These are phyloP conservation scores for Colletotrichum tabaci DNA, from an alignment of 2,329 filamentous ascomycete species.

Conservation along the genomic window DNA sequence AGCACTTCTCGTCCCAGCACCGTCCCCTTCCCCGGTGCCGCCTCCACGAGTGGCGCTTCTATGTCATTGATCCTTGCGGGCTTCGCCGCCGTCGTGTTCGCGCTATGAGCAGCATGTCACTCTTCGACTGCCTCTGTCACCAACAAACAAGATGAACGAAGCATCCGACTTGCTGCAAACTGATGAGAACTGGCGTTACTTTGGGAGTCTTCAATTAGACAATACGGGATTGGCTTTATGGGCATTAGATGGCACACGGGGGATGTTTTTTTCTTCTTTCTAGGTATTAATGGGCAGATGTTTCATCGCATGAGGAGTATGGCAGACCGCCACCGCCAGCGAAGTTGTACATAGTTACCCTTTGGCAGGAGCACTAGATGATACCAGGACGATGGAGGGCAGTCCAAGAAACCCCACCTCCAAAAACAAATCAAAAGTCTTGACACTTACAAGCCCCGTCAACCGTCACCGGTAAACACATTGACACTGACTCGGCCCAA, in stretches of 20 bases:
- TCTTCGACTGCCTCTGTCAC: neutral
- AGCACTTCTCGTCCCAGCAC: slow-evolving; percentile 4
- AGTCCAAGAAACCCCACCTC: neutral
- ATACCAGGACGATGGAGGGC: slow-evolving; percentile 32
- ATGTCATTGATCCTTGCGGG: slow-evolving; percentile 34
- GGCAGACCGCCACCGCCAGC: slow-evolving; percentile 8
- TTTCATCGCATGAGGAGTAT: slow-evolving; percentile 14
- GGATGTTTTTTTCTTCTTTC: too few species aligned
- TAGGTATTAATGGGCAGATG: slow-evolving; percentile 21
- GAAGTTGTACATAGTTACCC: slow-evolving; percentile 23
- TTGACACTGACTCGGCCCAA: slow-evolving; percentile 10
- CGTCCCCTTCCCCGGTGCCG: slow-evolving; percentile 35
- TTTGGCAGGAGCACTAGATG: slow-evolving; percentile 25
- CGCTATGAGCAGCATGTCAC: slow-evolving; percentile 38
- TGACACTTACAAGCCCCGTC: neutral
- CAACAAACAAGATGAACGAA: neutral
- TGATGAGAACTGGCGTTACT: neutral
- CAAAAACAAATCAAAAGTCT: slow-evolving; percentile 6
- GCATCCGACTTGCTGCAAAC: neutral
- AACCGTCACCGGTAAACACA: neutral
- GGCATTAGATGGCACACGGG: neutral
- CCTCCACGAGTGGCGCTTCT: slow-evolving; percentile 37
- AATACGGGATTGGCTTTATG: neutral
- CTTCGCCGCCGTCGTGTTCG: slow-evolving; percentile 46
- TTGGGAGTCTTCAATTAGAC: slow-evolving; percentile 5